Conservation (phyloP, 306 rosid species). For the Canavalia ensiformis region DNA sequence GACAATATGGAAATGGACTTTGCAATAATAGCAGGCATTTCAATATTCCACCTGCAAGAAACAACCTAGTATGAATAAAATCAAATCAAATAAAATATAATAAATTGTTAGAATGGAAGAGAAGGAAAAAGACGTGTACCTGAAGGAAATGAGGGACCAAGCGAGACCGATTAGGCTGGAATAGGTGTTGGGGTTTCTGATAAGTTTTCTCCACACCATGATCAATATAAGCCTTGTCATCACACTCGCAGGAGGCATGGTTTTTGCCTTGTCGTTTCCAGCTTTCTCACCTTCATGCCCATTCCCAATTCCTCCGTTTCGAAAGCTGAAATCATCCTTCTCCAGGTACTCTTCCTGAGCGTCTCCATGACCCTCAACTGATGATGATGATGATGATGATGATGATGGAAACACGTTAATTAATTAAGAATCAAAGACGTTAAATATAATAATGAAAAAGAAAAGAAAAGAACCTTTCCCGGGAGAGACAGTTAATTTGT, state of each 20-base stretch:
- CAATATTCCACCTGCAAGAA: slow-evolving; percentile 73
- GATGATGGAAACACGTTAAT: background rate
- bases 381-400: background rate
- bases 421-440: too few relatives aligned
- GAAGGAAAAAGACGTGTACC: slow-evolving; percentile 42
- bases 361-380: slow-evolving; percentile 70
- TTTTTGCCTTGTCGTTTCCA: slow-evolving; percentile 57
- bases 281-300: slow-evolving; percentile 59
- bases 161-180: slow-evolving; percentile 83
- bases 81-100: background rate
- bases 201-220: slow-evolving; percentile 96
- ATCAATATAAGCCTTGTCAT: slow-evolving; percentile 95
- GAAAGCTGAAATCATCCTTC: slow-evolving; percentile 78
- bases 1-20: slow-evolving; percentile 90
- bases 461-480: slow-evolving; percentile 66
- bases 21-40: slow-evolving; percentile 88
- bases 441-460: too few relatives aligned
- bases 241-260: slow-evolving; percentile 89
- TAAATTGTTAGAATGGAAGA: background rate
- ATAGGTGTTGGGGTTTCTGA: slow-evolving; percentile 92
- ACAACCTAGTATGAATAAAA: background rate
- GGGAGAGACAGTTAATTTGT: slow-evolving; percentile 69
- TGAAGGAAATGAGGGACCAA: slow-evolving; percentile 90
- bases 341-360: slow-evolving; percentile 69
- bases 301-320: slow-evolving; percentile 67